Percentiles rank a stretch among this genome's conserved stretches.
Conservation (phyloP, 179 eudicot species). For the Gypsophila paniculata region DNA sequence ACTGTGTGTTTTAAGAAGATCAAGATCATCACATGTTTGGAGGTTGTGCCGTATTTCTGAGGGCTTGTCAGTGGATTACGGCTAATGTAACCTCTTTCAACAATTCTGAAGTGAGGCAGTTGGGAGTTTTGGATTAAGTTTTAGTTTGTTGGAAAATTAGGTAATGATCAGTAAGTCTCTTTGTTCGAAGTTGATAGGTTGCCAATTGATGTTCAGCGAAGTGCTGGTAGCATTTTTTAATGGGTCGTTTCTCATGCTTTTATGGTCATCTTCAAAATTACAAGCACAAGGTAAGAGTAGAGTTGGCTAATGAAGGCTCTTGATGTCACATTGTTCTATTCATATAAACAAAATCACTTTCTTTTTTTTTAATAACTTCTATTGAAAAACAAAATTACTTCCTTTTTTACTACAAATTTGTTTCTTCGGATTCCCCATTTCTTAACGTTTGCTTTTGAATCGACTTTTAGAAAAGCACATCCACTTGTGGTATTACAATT, state of each 20-base stretch:
- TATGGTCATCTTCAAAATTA: slow-evolving; percentile 41
- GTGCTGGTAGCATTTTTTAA: slow-evolving; percentile 27
- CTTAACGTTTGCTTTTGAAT: too few relatives aligned
- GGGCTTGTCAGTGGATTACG: slow-evolving; percentile 83
- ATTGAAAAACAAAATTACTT: too few relatives aligned
- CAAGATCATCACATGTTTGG: slow-evolving; percentile 86
- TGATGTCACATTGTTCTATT: not conserved
- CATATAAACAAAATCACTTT: not conserved
- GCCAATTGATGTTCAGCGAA: slow-evolving; percentile 28
- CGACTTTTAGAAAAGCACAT: too few relatives aligned
- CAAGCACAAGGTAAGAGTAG: slow-evolving; percentile 66
- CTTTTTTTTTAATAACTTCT: not conserved
- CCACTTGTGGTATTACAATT: too few relatives aligned
- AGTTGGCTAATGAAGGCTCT: slow-evolving; percentile 1
- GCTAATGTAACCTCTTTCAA: slow-evolving; percentile 49
- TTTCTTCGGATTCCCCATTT: too few relatives aligned
- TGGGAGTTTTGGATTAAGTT: slow-evolving; percentile 21
- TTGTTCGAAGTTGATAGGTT: slow-evolving; percentile 23
- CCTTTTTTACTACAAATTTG: not conserved
- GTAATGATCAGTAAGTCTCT: slow-evolving; percentile 18
- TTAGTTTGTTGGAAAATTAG: slow-evolving; percentile 16
- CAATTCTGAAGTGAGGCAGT: slow-evolving; percentile 29
- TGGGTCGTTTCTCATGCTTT: slow-evolving; percentile 88
- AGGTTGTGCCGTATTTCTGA: slow-evolving; percentile 78
- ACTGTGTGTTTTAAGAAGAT: slow-evolving; percentile 59